Evolutionary conservation across 1,284 basidiomycete species (phyloP), one percentile per base, ranked within the genome.

Genomic region (Papiliotrema terrestris): DNA sequence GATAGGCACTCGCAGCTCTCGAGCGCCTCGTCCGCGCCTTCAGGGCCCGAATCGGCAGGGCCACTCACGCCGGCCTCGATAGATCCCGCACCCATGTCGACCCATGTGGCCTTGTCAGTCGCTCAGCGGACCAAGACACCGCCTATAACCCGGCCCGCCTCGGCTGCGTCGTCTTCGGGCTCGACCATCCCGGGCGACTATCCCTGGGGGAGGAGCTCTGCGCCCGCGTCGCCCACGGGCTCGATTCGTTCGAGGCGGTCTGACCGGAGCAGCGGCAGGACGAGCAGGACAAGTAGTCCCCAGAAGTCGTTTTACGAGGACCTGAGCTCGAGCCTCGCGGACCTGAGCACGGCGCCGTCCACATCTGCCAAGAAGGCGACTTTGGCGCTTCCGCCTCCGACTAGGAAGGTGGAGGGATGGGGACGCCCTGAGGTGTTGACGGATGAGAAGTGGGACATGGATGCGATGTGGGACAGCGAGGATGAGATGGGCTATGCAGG

Each of bases 351-450:
- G 29, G 29, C 29, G 29, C 29, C 29, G 29, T 5, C 11, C 29
- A 32, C 6, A 5, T 32, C 29, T 32, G 29, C 6, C 11, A 5
- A 6, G 5, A 5, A 32, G 11, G 29, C 29, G 29, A 32, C 6
- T 6, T 32, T 11, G 11, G 4, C 15, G 20, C 38, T 39, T 35
- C 51, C 51, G 3, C 11, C 4, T 9, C 43, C 42, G 6, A 54
- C 26, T 2, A 32, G 45, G 19, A 15, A 37, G 32, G 50, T 52
- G 8, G 41, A 49, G 43, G 52, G 46, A 2, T 54, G 52, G 52
- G 52, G 52, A 20, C 14, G 13, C 23, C 52, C 52, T 2, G 52
- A 54, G 23, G 35, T 54, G 9, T 20, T 54, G n/a, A 19, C 49
- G 5, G 52, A 49, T 13, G 46, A 49, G 11, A 20, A n/a, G 20